Percentiles rank a stretch among this genome's conserved stretches.
Conservation (phyloP, 2,329 filamentous ascomycete species). For the Aspergillus thermomutatus region DNA sequence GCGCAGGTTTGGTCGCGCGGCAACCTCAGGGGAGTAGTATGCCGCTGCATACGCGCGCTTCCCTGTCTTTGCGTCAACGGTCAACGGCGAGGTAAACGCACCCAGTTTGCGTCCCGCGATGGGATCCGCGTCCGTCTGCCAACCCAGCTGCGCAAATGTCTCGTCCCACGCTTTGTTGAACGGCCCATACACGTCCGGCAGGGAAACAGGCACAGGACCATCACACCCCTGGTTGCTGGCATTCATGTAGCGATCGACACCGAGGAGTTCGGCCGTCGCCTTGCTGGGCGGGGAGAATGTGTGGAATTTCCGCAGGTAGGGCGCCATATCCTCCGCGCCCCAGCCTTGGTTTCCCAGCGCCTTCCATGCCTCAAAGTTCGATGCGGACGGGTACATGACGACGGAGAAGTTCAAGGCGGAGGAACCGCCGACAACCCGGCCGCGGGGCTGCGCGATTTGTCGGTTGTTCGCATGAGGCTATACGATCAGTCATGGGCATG, state of each 20-base stretch:
- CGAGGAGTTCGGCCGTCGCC: slow-evolving; percentile 8
- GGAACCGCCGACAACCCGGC: slow-evolving; percentile 50
- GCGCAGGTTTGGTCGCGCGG: slow-evolving; percentile 43
- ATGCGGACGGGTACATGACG: slow-evolving; percentile 19
- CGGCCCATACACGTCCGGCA: slow-evolving; percentile 31
- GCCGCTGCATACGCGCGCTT: slow-evolving; percentile 40
- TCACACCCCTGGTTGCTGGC: slow-evolving; percentile 12
- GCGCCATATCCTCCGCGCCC: slow-evolving; percentile 44
- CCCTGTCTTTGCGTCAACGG: slow-evolving; percentile 29
- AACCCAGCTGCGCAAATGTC: slow-evolving; percentile 18
- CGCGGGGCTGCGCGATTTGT: slow-evolving; percentile 43
- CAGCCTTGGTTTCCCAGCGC: slow-evolving; percentile 46
- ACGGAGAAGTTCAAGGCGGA: slow-evolving; percentile 44
- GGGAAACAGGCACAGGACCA: slow-evolving; percentile 19
- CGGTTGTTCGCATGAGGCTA: slow-evolving; percentile 37
- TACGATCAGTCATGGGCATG: neutral
- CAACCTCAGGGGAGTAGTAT: slow-evolving; percentile 41
- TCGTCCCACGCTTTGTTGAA: slow-evolving; percentile 24
- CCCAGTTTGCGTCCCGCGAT: slow-evolving; percentile 39
- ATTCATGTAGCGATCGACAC: slow-evolving; percentile 15
- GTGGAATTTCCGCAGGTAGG: slow-evolving; percentile 49
- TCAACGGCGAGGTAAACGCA: slow-evolving; percentile 35
- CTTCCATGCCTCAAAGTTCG: slow-evolving; percentile 46
- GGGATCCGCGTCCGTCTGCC: slow-evolving; percentile 25
- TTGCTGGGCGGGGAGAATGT: slow-evolving; percentile 26